These are phyloP conservation scores for Monosporascus sp. DNA, from an alignment of 2,329 filamentous ascomycete species.

Conservation along the genomic window DNA sequence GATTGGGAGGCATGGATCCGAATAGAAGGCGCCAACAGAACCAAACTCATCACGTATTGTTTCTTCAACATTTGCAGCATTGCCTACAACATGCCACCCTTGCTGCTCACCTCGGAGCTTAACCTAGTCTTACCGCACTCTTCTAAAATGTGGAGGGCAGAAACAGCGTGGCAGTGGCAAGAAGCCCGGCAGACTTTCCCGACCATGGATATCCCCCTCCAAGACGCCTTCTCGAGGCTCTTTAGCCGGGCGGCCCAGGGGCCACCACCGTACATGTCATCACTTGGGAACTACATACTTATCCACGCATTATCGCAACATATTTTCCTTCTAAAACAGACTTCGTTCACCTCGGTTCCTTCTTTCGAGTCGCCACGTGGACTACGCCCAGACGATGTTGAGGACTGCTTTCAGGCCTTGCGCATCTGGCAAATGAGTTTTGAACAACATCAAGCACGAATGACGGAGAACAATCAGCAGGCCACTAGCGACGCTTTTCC, in stretches of 20 bases:
- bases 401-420: constrained; percentile 50
- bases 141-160: constrained; percentile 52
- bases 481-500: constrained; percentile 44
- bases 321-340: constrained; percentile 64
- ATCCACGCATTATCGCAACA: constrained; percentile 69
- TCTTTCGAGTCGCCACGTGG: constrained; percentile 46
- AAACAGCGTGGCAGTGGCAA: constrained; percentile 55
- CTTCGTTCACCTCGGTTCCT: constrained; percentile 44
- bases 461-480: constrained; percentile 42
- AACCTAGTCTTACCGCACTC: constrained; percentile 50
- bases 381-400: constrained; percentile 49
- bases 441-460: constrained; percentile 49
- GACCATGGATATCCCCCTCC: constrained; percentile 47
- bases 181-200: constrained; percentile 48
- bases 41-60: constrained; percentile 56
- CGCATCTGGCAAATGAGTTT: constrained; percentile 55
- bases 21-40: constrained; percentile 51
- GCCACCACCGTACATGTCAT: constrained; percentile 46
- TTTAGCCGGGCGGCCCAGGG: constrained; percentile 47
- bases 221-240: constrained; percentile 51
- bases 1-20: constrained; percentile 59
- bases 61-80: constrained; percentile 61
- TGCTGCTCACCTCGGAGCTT: constrained; percentile 55
- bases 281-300: constrained; percentile 64
- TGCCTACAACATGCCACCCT: constrained; percentile 54